Percentiles rank a stretch among this genome's conserved stretches.
phyloP scores from a whole-genome alignment of 192 early-diverging fungal species.

The Chytriomyces confervae region DNA sequence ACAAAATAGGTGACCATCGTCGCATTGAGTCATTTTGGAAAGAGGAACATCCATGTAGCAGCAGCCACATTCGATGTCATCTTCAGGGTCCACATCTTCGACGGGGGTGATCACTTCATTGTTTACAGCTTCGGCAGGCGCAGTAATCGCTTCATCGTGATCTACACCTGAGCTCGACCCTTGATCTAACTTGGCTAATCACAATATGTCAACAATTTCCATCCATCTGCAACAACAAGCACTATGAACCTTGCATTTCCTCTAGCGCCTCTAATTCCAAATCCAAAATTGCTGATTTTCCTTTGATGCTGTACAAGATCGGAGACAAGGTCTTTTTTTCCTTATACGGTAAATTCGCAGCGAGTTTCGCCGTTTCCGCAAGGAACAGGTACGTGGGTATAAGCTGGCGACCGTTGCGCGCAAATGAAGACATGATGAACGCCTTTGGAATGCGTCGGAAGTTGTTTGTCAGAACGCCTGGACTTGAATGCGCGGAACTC shows the following conservation, averaged over 20 bases:
- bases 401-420: constrained; percentile 10
- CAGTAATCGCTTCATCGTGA: background rate
- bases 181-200: background rate
- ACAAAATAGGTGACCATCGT: constrained; percentile 66
- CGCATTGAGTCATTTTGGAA: constrained; percentile 50
- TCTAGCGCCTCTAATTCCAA: constrained; percentile 10
- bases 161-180: background rate
- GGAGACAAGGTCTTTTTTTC: constrained; percentile 2
- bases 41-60: constrained; percentile 53
- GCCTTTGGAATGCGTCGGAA: constrained; percentile 17
- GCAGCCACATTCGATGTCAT: constrained; percentile 53
- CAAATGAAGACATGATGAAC: background rate
- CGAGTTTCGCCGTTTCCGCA: background rate
- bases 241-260: background rate
- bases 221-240: background rate
- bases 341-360: background rate
- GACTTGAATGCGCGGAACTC: background rate
- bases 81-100: constrained; percentile 27
- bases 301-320: background rate
- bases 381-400: constrained; percentile 16
- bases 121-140: background rate
- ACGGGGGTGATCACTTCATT: background rate
- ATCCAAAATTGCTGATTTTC: constrained; percentile 10
- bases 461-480: constrained; percentile 10
- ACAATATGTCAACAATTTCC: background rate